Base-by-base conservation (phyloP, 2,329 filamentous ascomycete species). In the Colletotrichum lupini region DNA sequence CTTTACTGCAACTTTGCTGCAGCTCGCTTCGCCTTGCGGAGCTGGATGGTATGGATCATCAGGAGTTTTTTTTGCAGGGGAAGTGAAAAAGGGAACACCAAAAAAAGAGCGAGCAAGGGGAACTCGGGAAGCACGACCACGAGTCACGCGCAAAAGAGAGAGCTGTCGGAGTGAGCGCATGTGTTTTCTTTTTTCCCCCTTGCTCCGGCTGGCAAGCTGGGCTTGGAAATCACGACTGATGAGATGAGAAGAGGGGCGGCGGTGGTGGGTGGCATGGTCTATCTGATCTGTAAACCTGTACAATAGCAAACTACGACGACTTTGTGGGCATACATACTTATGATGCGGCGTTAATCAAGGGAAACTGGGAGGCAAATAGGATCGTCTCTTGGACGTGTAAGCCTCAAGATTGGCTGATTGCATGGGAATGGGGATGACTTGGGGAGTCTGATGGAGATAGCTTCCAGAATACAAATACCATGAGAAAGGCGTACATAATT, bases 261-360 rank as follows among this genome's bases (percentile, higher is more conserved):
- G 32, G 16, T 8, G 46, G 32, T 35, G 5, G 5, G 59, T 35
- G 35, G 22, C 22, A 59, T 35, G 35, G 22, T 56, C 14, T 22
- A 12, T 37, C 49, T 67, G 53, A 70, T 55, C 67, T 73, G 70
- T 73, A 73, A 73, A 46, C 42, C 67, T 73, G 70, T 73, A 73
- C 22, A 70, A 73, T 73, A 73, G 67, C 61, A 65, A 59, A 37
- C 67, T 55, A 55, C 55, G 30, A 65, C 60, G 70, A 56, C 46
- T 35, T 62, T 46, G 42, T 46, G 42, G 42, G 42, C 42, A 46
- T 66, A 55, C 70, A 73, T 70, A 56, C n/a, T 61, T 46, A 70
- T 22, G 67, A 61, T 55, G 46, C 16, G 70, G 70, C 61, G 67
- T 73, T 46, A 46, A 65, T 70, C 35, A 32, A 16, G 59, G 58